Base-by-base conservation (phyloP, 176 grass and related monocot genomes). In the Tillandsia leiboldiana region DNA sequence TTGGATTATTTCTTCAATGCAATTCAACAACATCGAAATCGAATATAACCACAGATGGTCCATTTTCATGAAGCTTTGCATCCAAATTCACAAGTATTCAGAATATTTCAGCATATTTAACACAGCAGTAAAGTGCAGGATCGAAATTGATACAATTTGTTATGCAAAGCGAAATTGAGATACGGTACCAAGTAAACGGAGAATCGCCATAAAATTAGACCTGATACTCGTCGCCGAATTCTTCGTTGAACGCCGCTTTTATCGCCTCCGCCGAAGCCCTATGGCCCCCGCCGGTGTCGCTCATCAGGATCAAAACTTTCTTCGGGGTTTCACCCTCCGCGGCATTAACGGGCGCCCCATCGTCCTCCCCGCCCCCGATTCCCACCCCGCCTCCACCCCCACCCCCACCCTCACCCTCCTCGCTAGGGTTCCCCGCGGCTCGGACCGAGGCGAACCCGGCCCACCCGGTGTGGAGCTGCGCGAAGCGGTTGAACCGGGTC, bases 261-360 rank as follows among this genome's bases (percentile, higher is more conserved):
- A 99, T 93, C 47, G 94, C 94, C 77, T 99, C 94, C 0, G 94
- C 94, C 7, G 94, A 99, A 0, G 94, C 94, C 28, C 94, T 82
- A 62, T 99, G 94, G 0, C 94, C 94, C 12, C 94, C 94, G 51
- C 94, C 94, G 1, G 94, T 99, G 69, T 99, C 94, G 59, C 94
- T 99, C 94, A 99, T 99, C 69, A 99, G 77, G 51, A 99, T 99
- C 14, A 99, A 42, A 69, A 99, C 89, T 23, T 92, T 92, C 80
- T 99, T 99, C 2, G 89, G 82, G 57, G 84, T 82, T 68, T 83
- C 79, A 0, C 6, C 28, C 53, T 74, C 70, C 49, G 27, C 65
- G 42, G 70, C 64, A 6, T 14, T 78, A 18, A 77, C 68, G 48
- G 52, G 82, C 48, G 26, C 69, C 48, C 63, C 77, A 3, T 76